A percentile compares a stretch with the other conserved stretches of the same genome.
Evolutionary conservation across 1,284 basidiomycete species (phyloP).

Genomic region (Albatrellus sp.): DNA sequence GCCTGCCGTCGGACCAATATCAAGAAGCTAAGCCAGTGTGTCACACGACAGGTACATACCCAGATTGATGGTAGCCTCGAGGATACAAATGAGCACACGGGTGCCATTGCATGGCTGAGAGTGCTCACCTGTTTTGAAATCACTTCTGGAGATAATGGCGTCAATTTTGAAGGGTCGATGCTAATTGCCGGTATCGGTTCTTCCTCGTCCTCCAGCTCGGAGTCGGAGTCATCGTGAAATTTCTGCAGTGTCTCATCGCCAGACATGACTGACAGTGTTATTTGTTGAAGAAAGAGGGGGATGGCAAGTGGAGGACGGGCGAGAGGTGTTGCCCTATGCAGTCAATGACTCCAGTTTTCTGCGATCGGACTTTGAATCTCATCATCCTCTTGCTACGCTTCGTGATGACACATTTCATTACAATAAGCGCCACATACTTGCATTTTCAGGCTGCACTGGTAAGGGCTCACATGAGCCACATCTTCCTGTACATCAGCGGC

Average conservation of each 20-base stretch:
- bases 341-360: constrained; percentile 2
- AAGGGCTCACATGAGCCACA: too few species aligned
- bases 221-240: constrained; percentile 52
- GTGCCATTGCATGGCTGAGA: constrained; percentile 12
- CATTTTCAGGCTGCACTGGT: too few species aligned
- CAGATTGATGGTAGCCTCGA: constrained; percentile 75
- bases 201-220: constrained; percentile 48
- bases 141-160: constrained; percentile 89
- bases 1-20: constrained; percentile 33
- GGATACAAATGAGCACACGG: constrained; percentile 2
- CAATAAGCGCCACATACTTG: too few species aligned
- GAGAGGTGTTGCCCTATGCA: background rate
- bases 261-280: constrained; percentile 29
- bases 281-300: background rate
- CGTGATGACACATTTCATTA: too few species aligned
- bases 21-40: background rate
- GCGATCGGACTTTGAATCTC: constrained; percentile 1
- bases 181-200: constrained; percentile 51
- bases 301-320: background rate
- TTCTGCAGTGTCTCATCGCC: constrained; percentile 55
- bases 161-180: constrained; percentile 72
- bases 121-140: constrained; percentile 88
- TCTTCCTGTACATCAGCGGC: too few species aligned
- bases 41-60: constrained; percentile 30
- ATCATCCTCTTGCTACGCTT: too few species aligned